phyloP scores from a whole-genome alignment of 2,329 filamentous ascomycete genomes.

The Lachnellula willkommii region DNA sequence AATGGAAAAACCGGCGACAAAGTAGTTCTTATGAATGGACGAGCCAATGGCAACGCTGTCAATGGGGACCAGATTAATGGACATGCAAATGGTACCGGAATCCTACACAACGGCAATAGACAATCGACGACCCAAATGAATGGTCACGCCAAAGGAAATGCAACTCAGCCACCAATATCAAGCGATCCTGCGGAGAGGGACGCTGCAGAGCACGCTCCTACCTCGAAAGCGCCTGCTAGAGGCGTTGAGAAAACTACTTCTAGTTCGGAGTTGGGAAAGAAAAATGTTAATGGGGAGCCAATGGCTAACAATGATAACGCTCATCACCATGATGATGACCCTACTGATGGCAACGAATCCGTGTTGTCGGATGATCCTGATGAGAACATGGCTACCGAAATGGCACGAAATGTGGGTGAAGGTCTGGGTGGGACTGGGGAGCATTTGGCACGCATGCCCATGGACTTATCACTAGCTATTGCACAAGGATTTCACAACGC shows the following conservation, averaged over 20 bases:
- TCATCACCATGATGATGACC: constrained; percentile 2
- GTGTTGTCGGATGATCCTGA: constrained; percentile 21
- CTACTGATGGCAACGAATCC: constrained; percentile 15
- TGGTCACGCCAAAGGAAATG: background rate
- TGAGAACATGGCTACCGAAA: constrained; percentile 20
- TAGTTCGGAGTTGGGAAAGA: constrained; percentile 12
- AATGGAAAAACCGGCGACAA: background rate
- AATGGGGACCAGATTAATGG: background rate
- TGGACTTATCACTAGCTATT: constrained; percentile 55
- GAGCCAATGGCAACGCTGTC: constrained; percentile 1
- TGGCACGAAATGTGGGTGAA: constrained; percentile 24
- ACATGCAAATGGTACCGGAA: background rate
- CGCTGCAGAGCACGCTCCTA: background rate
- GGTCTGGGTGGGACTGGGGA: constrained; percentile 27
- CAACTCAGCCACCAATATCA: background rate
- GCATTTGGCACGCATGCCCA: constrained; percentile 42
- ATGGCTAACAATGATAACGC: constrained; percentile 5
- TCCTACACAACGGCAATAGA: background rate
- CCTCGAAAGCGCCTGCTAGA: background rate
- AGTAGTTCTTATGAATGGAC: background rate
- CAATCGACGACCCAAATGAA: background rate
- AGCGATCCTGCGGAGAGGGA: background rate
- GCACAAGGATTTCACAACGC: constrained; percentile 68
- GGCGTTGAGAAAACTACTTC: constrained; percentile 5
- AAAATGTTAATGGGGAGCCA: constrained; percentile 15